These are phyloP conservation scores for Oleoguttula mirabilis DNA, from an alignment of 495 filamentous ascomycete genomes.

Conservation along the genomic window DNA sequence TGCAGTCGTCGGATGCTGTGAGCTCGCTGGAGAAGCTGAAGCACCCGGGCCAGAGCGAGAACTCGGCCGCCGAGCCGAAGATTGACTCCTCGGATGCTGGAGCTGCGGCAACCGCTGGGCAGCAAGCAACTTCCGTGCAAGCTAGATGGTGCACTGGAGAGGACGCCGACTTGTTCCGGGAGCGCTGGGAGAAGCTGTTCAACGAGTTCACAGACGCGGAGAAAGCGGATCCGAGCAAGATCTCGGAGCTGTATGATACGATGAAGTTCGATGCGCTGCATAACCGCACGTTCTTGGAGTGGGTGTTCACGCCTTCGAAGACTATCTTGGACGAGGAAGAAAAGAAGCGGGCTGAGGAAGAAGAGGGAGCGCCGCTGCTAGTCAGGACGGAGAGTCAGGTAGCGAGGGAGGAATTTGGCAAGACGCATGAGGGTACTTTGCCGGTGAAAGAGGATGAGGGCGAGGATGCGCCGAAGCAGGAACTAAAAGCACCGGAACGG, in stretches of 20 bases:
- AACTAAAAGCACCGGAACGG: not conserved
- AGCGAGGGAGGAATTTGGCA: constrained; percentile 12
- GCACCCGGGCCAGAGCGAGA: constrained; percentile 18
- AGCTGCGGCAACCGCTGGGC: not conserved
- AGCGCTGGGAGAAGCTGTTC: constrained; percentile 98
- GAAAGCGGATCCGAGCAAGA: constrained; percentile 95
- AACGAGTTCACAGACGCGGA: constrained; percentile 91
- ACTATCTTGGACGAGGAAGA: constrained; percentile 52
- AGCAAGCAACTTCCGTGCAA: constrained; percentile 54
- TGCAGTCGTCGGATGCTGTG: constrained; percentile 28
- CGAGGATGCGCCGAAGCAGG: not conserved
- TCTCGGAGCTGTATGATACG: constrained; percentile 93
- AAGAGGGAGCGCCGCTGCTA: not conserved
- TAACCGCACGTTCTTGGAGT: constrained; percentile 93
- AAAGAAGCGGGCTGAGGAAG: constrained; percentile 9
- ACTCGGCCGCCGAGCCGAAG: constrained; percentile 29
- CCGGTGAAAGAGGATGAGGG: constrained; percentile 2
- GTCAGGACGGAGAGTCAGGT: constrained; percentile 7
- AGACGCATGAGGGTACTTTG: constrained; percentile 6
- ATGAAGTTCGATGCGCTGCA: constrained; percentile 99
- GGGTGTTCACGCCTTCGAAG: constrained; percentile 80
- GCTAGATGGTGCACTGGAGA: constrained; percentile 92
- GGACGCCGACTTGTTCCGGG: constrained; percentile 85
- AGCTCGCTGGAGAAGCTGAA: constrained; percentile 11
- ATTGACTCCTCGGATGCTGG: constrained; percentile 36